A percentile compares a stretch with the other conserved stretches of the same genome.
Evolutionary conservation across 352 stramenopile species (phyloP).

Genomic region (Pythium sp.): DNA sequence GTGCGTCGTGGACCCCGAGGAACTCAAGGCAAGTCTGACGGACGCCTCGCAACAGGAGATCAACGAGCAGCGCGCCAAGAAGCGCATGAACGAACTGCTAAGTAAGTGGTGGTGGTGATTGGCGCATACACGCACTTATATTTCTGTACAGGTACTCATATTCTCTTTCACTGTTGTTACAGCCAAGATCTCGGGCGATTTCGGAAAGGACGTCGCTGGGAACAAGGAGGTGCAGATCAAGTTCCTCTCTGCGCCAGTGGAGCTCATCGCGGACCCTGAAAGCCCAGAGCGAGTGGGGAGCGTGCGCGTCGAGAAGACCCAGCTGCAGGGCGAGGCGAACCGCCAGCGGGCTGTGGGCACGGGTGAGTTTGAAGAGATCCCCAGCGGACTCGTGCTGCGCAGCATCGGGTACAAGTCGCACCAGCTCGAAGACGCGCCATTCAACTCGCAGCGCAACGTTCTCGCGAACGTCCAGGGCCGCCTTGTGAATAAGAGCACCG

Average conservation of each 20-base stretch:
- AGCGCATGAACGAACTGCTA: slow-evolving; percentile 84
- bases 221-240: slow-evolving; percentile 78
- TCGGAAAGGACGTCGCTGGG: slow-evolving; percentile 19
- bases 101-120: slow-evolving; percentile 13
- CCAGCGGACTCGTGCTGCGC: slow-evolving; percentile 70
- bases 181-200: slow-evolving; percentile 49
- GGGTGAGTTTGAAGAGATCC: slow-evolving; percentile 83
- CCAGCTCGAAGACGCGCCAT: slow-evolving; percentile 71
- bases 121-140: background rate
- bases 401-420: slow-evolving; percentile 92
- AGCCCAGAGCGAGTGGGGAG: slow-evolving; percentile 47
- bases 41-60: slow-evolving; percentile 87
- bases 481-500: slow-evolving; percentile 40
- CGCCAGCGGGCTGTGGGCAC: slow-evolving; percentile 84
- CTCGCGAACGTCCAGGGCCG: slow-evolving; percentile 61
- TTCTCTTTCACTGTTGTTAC: background rate
- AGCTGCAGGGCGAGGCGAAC: slow-evolving; percentile 82
- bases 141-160: background rate
- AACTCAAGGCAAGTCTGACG: slow-evolving; percentile 88
- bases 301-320: slow-evolving; percentile 88
- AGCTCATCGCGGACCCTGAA: slow-evolving; percentile 56
- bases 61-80: slow-evolving; percentile 71
- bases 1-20: slow-evolving; percentile 86
- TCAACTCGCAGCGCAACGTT: slow-evolving; percentile 73
- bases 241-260: slow-evolving; percentile 89